Percentiles rank a stretch among this genome's conserved stretches.
Conservation (phyloP, 208 protist species). For the Wallacemonas sp. region DNA sequence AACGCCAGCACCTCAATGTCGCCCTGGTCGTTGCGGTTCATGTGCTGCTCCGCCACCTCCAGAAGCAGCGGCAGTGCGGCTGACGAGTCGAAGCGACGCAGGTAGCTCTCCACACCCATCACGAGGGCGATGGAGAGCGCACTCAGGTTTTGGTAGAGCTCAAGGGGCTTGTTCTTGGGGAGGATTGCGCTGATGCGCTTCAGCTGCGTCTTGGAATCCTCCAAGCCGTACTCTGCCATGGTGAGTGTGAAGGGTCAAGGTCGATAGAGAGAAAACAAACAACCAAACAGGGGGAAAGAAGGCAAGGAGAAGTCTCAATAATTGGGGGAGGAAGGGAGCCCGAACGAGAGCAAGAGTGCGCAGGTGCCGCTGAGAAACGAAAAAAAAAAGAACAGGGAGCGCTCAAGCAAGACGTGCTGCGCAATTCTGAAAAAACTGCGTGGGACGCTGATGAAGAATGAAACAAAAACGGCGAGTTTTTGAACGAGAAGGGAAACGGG, state of each 20-base stretch:
- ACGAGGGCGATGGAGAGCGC: slow-evolving; percentile 71
- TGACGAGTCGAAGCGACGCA: slow-evolving; percentile 73
- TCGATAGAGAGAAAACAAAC: slow-evolving; percentile 9
- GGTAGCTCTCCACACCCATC: slow-evolving; percentile 83
- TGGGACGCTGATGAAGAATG: too few relatives aligned
- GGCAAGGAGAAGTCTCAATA: too few relatives aligned
- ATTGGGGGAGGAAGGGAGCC: too few relatives aligned
- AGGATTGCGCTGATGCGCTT: slow-evolving; percentile 39
- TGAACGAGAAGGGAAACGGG: background rate
- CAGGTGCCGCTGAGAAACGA: background rate
- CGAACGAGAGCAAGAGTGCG: slow-evolving; percentile 15
- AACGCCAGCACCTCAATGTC: slow-evolving; percentile 71
- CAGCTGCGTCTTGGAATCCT: slow-evolving; percentile 62
- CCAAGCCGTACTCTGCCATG: slow-evolving; percentile 28
- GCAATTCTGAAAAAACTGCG: too few relatives aligned
- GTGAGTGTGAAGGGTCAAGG: background rate
- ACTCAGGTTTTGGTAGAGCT: slow-evolving; percentile 54
- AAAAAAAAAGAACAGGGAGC: background rate
- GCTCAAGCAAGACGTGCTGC: slow-evolving; percentile 5
- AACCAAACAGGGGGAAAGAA: background rate
- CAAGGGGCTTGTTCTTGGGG: slow-evolving; percentile 30
- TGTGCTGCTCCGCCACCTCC: slow-evolving; percentile 48
- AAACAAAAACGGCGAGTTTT: background rate
- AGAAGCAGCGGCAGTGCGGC: slow-evolving; percentile 50
- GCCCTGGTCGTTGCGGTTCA: slow-evolving; percentile 28